A percentile compares a stretch with the other conserved stretches of the same genome.
Conservation (phyloP, 805 yeast genomes). For the Suhomyces canberraensis region DNA sequence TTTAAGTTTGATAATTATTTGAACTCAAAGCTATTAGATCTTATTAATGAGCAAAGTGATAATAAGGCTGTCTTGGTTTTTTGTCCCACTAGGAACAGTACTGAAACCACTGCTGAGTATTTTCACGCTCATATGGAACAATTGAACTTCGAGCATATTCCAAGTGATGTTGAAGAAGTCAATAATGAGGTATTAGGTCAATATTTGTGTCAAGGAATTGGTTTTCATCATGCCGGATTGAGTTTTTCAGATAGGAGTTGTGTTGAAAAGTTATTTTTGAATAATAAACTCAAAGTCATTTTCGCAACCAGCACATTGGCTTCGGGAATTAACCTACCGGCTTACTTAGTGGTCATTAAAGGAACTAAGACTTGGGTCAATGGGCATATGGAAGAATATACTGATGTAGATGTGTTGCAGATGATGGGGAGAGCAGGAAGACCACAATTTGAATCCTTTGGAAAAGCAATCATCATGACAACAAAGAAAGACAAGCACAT, state of each 20-base stretch:
- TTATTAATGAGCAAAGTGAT: slow-evolving; percentile 36
- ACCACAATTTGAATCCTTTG: slow-evolving; percentile 52
- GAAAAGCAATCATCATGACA: slow-evolving; percentile 51
- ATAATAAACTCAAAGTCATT: slow-evolving; percentile 41
- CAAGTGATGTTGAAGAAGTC: slow-evolving; percentile 3
- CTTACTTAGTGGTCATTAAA: slow-evolving; percentile 56
- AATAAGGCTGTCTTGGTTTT: slow-evolving; percentile 47
- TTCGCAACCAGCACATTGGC: slow-evolving; percentile 62
- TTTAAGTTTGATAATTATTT: neutral
- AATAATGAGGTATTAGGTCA: slow-evolving; percentile 26
- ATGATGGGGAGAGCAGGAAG: slow-evolving; percentile 56
- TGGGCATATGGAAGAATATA: slow-evolving; percentile 49
- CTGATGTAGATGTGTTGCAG: slow-evolving; percentile 50
- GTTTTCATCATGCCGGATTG: slow-evolving; percentile 60
- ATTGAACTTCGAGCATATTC: neutral
- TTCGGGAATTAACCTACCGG: slow-evolving; percentile 60
- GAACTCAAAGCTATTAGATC: slow-evolving; percentile 39
- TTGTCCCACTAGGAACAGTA: slow-evolving; percentile 52
- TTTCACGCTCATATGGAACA: neutral
- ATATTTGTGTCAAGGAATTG: slow-evolving; percentile 36
- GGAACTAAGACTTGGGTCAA: slow-evolving; percentile 60
- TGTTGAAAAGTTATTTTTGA: slow-evolving; percentile 44
- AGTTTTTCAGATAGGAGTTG: slow-evolving; percentile 42
- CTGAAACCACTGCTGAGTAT: slow-evolving; percentile 40
- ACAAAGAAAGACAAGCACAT: slow-evolving; percentile 24